These are phyloP conservation scores for Papiliotrema flavescens DNA, from an alignment of 1,284 basidiomycete genomes.

Conservation along the genomic window DNA sequence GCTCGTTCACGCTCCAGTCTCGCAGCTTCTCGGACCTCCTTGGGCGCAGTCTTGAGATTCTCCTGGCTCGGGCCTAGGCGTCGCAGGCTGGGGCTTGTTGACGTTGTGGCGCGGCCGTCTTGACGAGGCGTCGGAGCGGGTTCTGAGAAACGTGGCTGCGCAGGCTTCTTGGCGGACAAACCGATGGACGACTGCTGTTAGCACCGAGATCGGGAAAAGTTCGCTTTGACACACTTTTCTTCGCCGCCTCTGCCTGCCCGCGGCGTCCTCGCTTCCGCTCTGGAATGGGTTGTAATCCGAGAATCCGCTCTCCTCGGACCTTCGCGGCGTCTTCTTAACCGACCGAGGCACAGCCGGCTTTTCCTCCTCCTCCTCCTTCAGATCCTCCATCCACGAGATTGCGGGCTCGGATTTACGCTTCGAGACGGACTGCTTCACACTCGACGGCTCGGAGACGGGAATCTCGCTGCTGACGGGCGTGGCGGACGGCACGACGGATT, in stretches of 20 bases:
- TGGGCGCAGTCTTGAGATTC: slow-evolving; percentile 32
- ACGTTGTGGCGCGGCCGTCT: slow-evolving; percentile 8
- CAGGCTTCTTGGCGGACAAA: slow-evolving; percentile 11
- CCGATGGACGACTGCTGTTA: slow-evolving; percentile 29
- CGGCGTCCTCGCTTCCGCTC: slow-evolving; percentile 50
- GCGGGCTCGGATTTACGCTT: slow-evolving; percentile 12
- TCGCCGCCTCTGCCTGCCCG: slow-evolving; percentile 39
- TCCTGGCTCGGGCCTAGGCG: slow-evolving; percentile 34
- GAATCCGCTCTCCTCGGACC: slow-evolving; percentile 48
- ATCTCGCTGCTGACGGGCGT: slow-evolving; percentile 6
- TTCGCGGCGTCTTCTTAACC: slow-evolving; percentile 22
- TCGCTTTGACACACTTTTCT: slow-evolving; percentile 34
- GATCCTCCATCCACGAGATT: slow-evolving; percentile 20
- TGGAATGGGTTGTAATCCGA: slow-evolving; percentile 57
- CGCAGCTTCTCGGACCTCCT: slow-evolving; percentile 20
- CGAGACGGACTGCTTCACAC: slow-evolving; percentile 1
- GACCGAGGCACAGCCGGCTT: slow-evolving; percentile 48
- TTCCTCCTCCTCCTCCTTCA: slow-evolving; percentile 59
- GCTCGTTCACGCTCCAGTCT: slow-evolving; percentile 12
- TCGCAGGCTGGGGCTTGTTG: slow-evolving; percentile 25
- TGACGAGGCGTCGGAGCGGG: slow-evolving; percentile 8
- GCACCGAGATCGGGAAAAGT: not conserved
- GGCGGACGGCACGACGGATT: slow-evolving; percentile 9
- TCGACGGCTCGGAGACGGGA: not conserved
- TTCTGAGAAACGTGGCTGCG: slow-evolving; percentile 25